Evolutionary conservation across 106 monocot genomes (phyloP).

Genomic region (Dendrobium chrysotoxum): DNA sequence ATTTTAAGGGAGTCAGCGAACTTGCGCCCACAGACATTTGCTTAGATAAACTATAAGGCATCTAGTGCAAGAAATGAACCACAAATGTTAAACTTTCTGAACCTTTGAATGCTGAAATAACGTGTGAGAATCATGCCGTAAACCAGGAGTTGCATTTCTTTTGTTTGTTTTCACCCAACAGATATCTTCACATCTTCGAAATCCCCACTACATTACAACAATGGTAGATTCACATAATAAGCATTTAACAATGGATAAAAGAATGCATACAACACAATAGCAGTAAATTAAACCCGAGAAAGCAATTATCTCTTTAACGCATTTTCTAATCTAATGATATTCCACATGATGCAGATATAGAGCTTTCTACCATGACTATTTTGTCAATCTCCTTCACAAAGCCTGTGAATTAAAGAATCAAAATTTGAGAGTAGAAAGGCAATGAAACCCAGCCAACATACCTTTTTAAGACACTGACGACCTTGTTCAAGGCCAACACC

Average conservation of each 20-base stretch:
- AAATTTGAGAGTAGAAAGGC: neutral
- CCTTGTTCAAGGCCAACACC: constrained; percentile 94
- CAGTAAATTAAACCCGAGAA: neutral
- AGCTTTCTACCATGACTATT: neutral
- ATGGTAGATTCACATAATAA: neutral
- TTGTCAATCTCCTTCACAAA: neutral
- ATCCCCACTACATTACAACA: constrained; percentile 72
- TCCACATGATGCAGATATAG: neutral
- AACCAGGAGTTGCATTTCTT: constrained; percentile 69
- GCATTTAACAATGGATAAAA: neutral
- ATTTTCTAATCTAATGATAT: neutral
- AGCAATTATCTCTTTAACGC: neutral
- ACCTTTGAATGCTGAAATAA: constrained; percentile 97
- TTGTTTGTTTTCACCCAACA: constrained; percentile 99
- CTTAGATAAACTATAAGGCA: neutral
- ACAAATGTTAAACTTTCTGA: neutral
- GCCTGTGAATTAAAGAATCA: neutral
- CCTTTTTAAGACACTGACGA: constrained; percentile 94
- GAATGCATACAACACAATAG: constrained; percentile 4
- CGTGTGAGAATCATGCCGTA: constrained; percentile 94
- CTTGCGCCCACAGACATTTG: neutral
- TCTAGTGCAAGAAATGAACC: neutral
- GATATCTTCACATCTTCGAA: constrained; percentile 97
- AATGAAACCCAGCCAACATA: constrained; percentile 11
- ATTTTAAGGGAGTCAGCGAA: neutral